Conservation (phyloP, 2,329 filamentous ascomycete species). For the Beauveria varroae region DNA sequence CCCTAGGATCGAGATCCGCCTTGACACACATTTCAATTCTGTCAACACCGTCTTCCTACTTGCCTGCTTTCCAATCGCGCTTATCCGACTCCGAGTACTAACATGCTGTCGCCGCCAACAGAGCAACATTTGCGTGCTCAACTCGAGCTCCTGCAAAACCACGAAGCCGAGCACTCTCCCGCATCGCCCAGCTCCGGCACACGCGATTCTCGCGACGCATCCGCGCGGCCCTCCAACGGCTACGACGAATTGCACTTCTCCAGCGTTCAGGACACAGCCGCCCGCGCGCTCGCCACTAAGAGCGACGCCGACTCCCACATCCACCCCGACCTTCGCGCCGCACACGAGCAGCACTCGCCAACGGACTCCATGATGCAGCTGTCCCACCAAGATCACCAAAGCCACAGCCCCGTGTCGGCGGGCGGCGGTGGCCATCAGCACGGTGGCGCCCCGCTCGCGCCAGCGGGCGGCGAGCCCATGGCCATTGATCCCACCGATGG, state of each 20-base stretch:
- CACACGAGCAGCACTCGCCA: constrained; percentile 16
- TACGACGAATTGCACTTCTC: constrained; percentile 33
- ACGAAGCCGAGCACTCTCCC: constrained; percentile 26
- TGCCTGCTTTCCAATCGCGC: background rate
- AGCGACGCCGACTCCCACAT: constrained; percentile 38
- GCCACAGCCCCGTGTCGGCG: constrained; percentile 24
- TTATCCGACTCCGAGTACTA: background rate
- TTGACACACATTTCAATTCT: no score
- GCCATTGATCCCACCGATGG: constrained; percentile 15
- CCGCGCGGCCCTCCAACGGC: constrained; percentile 34
- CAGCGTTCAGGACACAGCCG: constrained; percentile 23
- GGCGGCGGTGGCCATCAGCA: constrained; percentile 13
- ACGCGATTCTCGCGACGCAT: constrained; percentile 6
- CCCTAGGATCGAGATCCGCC: background rate
- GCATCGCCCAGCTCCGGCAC: constrained; percentile 1
- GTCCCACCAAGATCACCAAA: constrained; percentile 22
- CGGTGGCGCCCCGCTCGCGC: constrained; percentile 18
- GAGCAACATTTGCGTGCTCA: constrained; percentile 37
- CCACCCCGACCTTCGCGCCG: constrained; percentile 39
- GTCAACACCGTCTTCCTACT: background rate
- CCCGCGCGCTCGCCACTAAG: constrained; percentile 25
- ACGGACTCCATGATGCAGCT: constrained; percentile 31
- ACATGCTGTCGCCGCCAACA: constrained; percentile 18
- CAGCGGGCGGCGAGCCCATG: constrained; percentile 15
- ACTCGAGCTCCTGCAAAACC: constrained; percentile 36